A percentile compares a stretch with the other conserved stretches of the same genome.
phyloP scores from a whole-genome alignment of 495 filamentous ascomycete genomes.

The Neurospora sp. region DNA sequence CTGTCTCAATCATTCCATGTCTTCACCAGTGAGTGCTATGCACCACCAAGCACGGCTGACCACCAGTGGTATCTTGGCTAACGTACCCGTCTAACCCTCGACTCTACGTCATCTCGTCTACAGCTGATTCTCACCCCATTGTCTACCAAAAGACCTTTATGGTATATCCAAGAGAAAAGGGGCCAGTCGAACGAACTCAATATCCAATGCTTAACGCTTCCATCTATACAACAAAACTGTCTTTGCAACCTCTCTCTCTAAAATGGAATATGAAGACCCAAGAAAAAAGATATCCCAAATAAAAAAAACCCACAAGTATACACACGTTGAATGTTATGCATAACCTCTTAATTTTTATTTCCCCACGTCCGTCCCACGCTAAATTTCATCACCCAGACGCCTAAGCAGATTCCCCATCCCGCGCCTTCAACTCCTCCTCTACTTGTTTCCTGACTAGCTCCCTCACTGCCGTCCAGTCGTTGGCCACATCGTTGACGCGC shows the following conservation, averaged over 20 bases:
- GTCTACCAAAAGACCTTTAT: background rate
- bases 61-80: background rate
- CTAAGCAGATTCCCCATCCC: background rate
- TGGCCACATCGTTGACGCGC: constrained; percentile 46
- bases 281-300: background rate
- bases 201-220: background rate
- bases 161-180: background rate
- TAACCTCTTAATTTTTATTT: background rate
- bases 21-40: background rate
- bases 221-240: background rate
- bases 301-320: background rate
- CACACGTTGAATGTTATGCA: background rate
- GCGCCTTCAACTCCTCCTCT: constrained; percentile 35
- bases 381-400: too few relatives aligned
- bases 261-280: background rate
- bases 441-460: constrained; percentile 47
- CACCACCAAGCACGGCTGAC: background rate
- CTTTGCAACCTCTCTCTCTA: background rate
- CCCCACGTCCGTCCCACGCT: background rate
- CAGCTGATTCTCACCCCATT: background rate
- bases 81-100: background rate
- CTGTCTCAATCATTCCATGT: background rate
- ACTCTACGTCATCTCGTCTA: background rate
- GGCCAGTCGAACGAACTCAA: too few relatives aligned
- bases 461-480: constrained; percentile 39